Conservation (phyloP, 495 filamentous ascomycete species). For the Hypoxylon intermedium region DNA sequence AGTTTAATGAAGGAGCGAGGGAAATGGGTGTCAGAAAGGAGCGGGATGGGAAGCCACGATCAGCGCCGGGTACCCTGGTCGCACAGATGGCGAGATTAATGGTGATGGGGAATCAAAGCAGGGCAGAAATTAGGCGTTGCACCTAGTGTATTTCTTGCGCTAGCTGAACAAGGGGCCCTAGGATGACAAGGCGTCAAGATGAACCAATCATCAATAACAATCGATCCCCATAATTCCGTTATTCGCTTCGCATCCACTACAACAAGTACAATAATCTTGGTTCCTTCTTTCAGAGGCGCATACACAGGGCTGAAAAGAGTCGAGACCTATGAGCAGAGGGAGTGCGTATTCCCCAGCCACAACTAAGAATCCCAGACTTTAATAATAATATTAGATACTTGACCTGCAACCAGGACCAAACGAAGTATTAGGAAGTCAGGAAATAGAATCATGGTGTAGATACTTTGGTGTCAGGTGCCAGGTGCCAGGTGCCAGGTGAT, state of each 20-base stretch:
- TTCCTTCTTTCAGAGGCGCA: too few species aligned
- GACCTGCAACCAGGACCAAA: too few species aligned
- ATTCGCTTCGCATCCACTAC: slow-evolving; percentile 4
- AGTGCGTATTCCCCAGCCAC: too few species aligned
- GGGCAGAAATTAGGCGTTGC: slow-evolving; percentile 26
- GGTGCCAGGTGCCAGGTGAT: too few species aligned
- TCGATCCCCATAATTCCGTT: slow-evolving; percentile 19
- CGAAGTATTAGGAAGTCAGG: too few species aligned
- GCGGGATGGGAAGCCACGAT: slow-evolving; percentile 34
- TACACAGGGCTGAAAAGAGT: background rate
- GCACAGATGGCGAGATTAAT: slow-evolving; percentile 32
- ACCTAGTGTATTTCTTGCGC: slow-evolving; percentile 30
- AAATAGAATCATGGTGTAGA: too few species aligned
- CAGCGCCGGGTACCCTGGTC: slow-evolving; percentile 28
- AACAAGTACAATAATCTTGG: too few species aligned
- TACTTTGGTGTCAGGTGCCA: too few species aligned
- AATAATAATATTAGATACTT: too few species aligned
- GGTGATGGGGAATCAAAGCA: slow-evolving; percentile 26
- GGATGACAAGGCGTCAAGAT: slow-evolving; percentile 28
- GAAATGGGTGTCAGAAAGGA: slow-evolving; percentile 29
- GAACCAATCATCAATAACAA: slow-evolving; percentile 23
- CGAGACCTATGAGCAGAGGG: too few species aligned
- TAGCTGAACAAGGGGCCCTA: slow-evolving; percentile 18
- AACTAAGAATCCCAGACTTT: too few species aligned
- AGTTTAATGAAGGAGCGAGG: slow-evolving; percentile 39